Base-by-base conservation (phyloP, 2,329 filamentous ascomycete genomes). In the Botryotinia globosa region DNA sequence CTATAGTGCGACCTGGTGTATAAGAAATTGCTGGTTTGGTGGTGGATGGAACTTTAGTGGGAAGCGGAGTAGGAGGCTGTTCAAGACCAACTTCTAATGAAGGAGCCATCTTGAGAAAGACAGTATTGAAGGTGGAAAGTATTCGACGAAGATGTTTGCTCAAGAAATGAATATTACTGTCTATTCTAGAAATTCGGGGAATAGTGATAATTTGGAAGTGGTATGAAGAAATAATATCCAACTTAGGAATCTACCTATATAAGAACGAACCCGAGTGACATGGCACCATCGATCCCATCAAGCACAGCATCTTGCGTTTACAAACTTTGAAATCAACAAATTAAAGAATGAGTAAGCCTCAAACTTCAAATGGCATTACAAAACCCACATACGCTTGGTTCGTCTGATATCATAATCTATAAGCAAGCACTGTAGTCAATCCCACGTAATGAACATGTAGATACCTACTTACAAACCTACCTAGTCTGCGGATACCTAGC, bases 1-100 rank as follows among this genome's bases (percentile, higher is more conserved):
- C 80, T 37, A 75, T 70, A 16, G 84, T 85, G 18, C 84, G 83
- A 58, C 87, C 87, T 12, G 87, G 87, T 22, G 73, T 70, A 56
- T 79, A 79, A 20, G 75, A 76, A 8, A 71, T 48, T 4, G 71
- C 70, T 25, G 69, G 34, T 32, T 56, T 56, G 7, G 72, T 39
- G 12, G 67, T 59, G 32, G 34, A 48, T 45, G 39, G 6, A 25
- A 32, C 20, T 45, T 77, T 76, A 6, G 56, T 61, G n/a, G 71
- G 68, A 16, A 66, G 42, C 8, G 54, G 34, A 37, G 64, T 34
- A 37, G 71, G 48, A 22, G 32, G 61, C 20, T 76, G 64, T 54
- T 73, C 74, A 51, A 71, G 70, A 4, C 64, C 64, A n/a, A 75
- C 66, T 62, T 74, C 74, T 37, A 76, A 56, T 68, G 74, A 73